Conservation (phyloP, 1,139 yeast species). For the Pichia sp. region DNA sequence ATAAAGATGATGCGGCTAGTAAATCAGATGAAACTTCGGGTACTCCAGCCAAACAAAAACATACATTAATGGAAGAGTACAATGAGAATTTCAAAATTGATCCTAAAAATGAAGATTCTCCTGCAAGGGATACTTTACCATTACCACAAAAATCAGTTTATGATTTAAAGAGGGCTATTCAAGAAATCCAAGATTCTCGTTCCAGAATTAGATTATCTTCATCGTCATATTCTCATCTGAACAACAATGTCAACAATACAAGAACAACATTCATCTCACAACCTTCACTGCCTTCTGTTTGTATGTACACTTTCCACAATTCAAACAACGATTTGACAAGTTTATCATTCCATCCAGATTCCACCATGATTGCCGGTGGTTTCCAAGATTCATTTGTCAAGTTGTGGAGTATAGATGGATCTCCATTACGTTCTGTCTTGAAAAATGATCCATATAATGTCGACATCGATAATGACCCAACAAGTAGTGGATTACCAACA, state of each 20-base stretch:
- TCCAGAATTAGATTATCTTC: conserved; percentile 64
- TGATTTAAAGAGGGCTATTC: conserved; percentile 77
- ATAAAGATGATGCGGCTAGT: conserved; percentile 48
- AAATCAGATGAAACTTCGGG: conserved; percentile 16
- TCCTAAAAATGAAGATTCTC: conserved; percentile 56
- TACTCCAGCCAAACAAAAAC: conserved; percentile 21
- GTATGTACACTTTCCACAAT: conserved; percentile 98
- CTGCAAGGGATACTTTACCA: conserved; percentile 73
- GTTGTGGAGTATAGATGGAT: conserved; percentile 91
- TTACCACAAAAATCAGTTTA: conserved; percentile 78
- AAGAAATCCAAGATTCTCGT: conserved; percentile 79
- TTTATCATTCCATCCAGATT: conserved; percentile 82
- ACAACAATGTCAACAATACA: conserved; percentile 2
- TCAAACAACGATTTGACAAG: conserved; percentile 86
- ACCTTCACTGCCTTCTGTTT: conserved; percentile 88
- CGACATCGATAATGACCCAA: conserved; percentile 16
- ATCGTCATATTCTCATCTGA: conserved; percentile 28
- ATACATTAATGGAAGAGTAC: conserved; percentile 48
- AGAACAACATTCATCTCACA: conserved; percentile 37
- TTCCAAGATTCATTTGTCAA: conserved; percentile 90
- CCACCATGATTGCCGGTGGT: conserved; percentile 89
- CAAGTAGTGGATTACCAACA: conserved; percentile 26
- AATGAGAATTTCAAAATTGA: conserved; percentile 48
- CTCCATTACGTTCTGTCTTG: conserved; percentile 67
- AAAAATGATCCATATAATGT: conserved; percentile 57